A percentile compares a stretch with the other conserved stretches of the same genome.
Evolutionary conservation across 768 basidiomycete genomes (phyloP).

Genomic region (Boletus vinaceobasis): DNA sequence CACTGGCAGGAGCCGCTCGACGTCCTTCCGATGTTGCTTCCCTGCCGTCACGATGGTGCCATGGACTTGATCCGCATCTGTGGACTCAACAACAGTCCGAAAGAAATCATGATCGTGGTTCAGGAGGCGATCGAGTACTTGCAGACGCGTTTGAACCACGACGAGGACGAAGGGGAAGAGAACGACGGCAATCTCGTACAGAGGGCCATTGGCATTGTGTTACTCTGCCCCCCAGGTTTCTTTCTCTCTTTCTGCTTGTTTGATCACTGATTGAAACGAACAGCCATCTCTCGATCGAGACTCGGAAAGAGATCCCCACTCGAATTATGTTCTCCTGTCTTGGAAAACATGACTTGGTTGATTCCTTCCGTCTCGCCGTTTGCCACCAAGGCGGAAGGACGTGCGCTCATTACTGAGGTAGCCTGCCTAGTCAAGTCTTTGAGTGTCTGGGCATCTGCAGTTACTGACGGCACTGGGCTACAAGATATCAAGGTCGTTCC

Average conservation of each 20-base stretch:
- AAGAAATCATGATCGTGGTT: conserved; percentile 40
- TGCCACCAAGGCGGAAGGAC: conserved; percentile 15
- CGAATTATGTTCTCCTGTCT: conserved; percentile 19
- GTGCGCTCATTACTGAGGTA: conserved; percentile 16
- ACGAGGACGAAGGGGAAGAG: conserved; percentile 17
- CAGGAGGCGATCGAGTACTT: conserved; percentile 40
- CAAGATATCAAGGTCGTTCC: conserved; percentile 21
- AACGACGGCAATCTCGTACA: conserved; percentile 7
- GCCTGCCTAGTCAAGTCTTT: conserved; percentile 16
- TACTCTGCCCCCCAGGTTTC: conserved; percentile 24
- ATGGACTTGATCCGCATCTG: conserved; percentile 33
- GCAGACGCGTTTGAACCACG: conserved; percentile 9
- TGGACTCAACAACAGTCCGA: conserved; percentile 32
- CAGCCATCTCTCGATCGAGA: conserved; percentile 26
- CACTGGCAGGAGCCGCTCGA: conserved; percentile 38
- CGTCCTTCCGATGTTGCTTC: conserved; percentile 35
- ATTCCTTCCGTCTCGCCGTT: conserved; percentile 15
- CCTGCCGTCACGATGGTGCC: conserved; percentile 29
- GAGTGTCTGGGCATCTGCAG: conserved; percentile 12
- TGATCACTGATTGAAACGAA: background rate
- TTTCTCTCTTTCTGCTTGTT: background rate
- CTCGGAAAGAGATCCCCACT: conserved; percentile 23
- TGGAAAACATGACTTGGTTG: conserved; percentile 13
- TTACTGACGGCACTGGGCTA: background rate
- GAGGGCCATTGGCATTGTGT: conserved; percentile 13